Conservation (phyloP, 495 filamentous ascomycete species). For the Penicillium cinerascens region DNA sequence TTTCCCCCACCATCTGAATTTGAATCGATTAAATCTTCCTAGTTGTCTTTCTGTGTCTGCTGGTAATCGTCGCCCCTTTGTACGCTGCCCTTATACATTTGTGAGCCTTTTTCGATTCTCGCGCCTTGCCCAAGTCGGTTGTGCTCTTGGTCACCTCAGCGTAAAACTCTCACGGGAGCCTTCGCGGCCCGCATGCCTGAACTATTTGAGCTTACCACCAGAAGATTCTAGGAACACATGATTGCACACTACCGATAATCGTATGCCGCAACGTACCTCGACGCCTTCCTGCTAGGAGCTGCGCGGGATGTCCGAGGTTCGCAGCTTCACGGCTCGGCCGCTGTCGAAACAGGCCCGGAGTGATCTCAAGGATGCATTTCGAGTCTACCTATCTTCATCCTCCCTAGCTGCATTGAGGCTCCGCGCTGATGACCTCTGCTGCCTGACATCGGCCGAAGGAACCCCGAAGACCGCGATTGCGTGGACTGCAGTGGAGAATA, state of each 20-base stretch:
- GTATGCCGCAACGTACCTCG: background rate
- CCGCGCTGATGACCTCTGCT: constrained; percentile 56
- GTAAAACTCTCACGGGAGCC: background rate
- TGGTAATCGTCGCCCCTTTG: background rate
- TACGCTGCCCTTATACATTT: background rate
- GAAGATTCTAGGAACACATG: background rate
- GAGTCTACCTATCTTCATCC: constrained; percentile 64
- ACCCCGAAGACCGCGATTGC: constrained; percentile 55
- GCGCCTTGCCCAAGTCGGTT: background rate
- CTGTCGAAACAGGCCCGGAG: constrained; percentile 48
- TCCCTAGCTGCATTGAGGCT: constrained; percentile 59
- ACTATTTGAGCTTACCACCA: background rate
- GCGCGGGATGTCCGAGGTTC: constrained; percentile 36
- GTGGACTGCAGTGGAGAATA: constrained; percentile 61
- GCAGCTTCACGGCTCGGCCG: constrained; percentile 53
- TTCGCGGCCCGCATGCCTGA: background rate
- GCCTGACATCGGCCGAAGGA: constrained; percentile 42
- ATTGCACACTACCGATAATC: background rate
- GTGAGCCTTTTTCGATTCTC: background rate
- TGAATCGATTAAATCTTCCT: background rate
- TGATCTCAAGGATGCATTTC: constrained; percentile 58
- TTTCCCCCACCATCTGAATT: constrained; percentile 8
- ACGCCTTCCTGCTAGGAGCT: background rate
- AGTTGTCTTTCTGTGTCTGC: background rate
- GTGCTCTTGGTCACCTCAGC: background rate